Conservation (phyloP, 805 yeast species). For the Candida schatavii region DNA sequence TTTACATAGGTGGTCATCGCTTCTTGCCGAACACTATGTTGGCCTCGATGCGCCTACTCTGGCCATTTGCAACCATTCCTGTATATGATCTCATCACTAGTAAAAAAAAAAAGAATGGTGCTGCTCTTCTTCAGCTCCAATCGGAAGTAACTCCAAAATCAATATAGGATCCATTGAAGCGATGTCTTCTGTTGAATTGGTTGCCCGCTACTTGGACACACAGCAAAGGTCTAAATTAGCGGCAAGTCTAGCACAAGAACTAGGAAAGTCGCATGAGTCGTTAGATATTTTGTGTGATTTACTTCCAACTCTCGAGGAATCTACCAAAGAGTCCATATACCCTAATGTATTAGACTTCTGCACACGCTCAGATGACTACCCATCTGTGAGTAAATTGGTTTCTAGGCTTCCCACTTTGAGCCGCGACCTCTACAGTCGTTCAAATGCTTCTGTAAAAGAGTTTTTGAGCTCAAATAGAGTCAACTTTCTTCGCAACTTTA, state of each 20-base stretch:
- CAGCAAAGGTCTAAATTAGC: constrained; percentile 11
- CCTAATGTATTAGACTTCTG: constrained; percentile 4
- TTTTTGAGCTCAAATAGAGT: constrained; percentile 8
- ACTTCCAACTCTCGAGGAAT: constrained; percentile 3
- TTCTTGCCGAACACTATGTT: too few relatives aligned
- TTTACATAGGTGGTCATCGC: too few relatives aligned
- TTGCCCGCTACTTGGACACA: constrained; percentile 23
- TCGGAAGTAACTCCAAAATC: neutral
- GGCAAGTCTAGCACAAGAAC: neutral
- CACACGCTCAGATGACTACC: neutral
- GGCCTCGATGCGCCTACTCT: too few relatives aligned
- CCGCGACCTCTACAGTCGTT: constrained; percentile 5
- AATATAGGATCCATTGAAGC: constrained; percentile 10
- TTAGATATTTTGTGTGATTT: constrained; percentile 2
- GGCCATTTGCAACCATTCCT: neutral
- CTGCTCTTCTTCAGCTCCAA: neutral
- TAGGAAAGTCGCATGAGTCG: neutral
- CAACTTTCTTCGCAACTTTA: constrained; percentile 17
- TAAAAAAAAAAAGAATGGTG: neutral
- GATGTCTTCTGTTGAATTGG: constrained; percentile 17
- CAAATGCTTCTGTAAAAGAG: constrained; percentile 4
- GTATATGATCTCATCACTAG: neutral
- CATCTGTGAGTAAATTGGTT: constrained; percentile 1
- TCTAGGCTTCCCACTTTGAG: constrained; percentile 6
- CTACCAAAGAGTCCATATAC: constrained; percentile 4